Base-by-base conservation (phyloP, 2,329 filamentous ascomycete species). In the Pezicula rhizophila region DNA sequence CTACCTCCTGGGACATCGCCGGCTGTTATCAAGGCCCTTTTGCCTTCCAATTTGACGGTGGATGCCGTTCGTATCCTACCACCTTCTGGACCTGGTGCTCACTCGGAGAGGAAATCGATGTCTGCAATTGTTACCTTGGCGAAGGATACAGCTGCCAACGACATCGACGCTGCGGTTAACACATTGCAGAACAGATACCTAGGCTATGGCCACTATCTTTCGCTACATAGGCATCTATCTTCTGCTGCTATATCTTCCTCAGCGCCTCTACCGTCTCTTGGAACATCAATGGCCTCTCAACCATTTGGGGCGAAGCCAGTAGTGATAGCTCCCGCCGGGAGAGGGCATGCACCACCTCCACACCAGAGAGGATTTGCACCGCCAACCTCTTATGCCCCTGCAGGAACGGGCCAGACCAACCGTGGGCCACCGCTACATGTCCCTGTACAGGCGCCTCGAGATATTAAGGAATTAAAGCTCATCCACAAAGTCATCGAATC, bases 401-500 rank as follows among this genome's bases (percentile, higher is more conserved):
- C 64, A n/a, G 55, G 52, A 6, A 57, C 57, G 23, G 58, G 57
- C 25, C 53, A 53, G 31, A 28, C 56, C 14, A 52, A 48, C 39
- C 76, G 26, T 68, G 76, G 49, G 60, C 69, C 37, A 3, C 68
- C 85, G 15, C 71, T 79, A 6, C 79, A 88, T 56, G 84, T 91
- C 25, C 82, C 84, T 2, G 85, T 96, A 11, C 80, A 81, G 52
- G 76, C 85, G 6, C 92, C 92, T 1, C 76, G 79, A 5, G 87
- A 96, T 58, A 78, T 96, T 44, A 85, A 82, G 55, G 85, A 86
- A 52, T 72, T 96, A 1, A 84, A 84, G 50, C 76, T 95, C 40
- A 95, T 97, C 52, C 92, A 97, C 69, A 91, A 86, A 64, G 87
- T 90, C 0, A 77, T 95, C 31, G 92, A 97, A 62, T 78, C 79